These are phyloP conservation scores for Aspergillus neoniger DNA, from an alignment of 2,329 filamentous ascomycete species.

Conservation along the genomic window DNA sequence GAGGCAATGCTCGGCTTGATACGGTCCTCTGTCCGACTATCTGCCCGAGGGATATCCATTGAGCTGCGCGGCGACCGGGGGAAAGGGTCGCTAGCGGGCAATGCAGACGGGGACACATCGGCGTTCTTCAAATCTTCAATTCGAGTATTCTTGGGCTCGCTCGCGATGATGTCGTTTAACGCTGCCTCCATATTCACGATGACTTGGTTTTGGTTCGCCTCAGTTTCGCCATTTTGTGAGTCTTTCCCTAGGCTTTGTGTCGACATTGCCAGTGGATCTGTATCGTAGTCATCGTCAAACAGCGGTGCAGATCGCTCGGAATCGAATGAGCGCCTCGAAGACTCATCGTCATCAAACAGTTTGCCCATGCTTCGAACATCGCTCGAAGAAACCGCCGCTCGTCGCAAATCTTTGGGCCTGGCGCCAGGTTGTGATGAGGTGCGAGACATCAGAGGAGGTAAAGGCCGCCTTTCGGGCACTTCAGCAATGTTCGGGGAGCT, in stretches of 20 bases:
- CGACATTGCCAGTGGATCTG: slow-evolving; percentile 73
- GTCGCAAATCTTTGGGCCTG: slow-evolving; percentile 55
- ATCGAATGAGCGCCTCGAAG: slow-evolving; percentile 70
- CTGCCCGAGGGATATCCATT: slow-evolving; percentile 55
- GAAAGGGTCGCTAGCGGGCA: slow-evolving; percentile 53
- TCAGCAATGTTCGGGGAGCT: slow-evolving; percentile 26
- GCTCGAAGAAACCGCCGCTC: slow-evolving; percentile 62
- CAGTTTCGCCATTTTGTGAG: slow-evolving; percentile 53
- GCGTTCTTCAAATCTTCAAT: slow-evolving; percentile 39
- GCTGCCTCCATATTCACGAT: slow-evolving; percentile 93
- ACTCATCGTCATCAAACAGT: slow-evolving; percentile 46
- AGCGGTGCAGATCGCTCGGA: slow-evolving; percentile 60
- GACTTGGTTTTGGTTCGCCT: slow-evolving; percentile 69
- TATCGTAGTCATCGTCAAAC: slow-evolving; percentile 77
- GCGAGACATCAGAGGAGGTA: slow-evolving; percentile 49
- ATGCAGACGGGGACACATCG: slow-evolving; percentile 42
- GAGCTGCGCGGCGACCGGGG: slow-evolving; percentile 63
- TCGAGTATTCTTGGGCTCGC: slow-evolving; percentile 57
- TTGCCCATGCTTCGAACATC: slow-evolving; percentile 57
- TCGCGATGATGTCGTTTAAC: slow-evolving; percentile 87
- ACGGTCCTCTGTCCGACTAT: slow-evolving; percentile 48
- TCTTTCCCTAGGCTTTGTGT: slow-evolving; percentile 78
- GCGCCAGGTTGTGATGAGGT: slow-evolving; percentile 50
- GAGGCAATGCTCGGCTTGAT: slow-evolving; percentile 87
- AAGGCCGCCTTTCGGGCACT: slow-evolving; percentile 39